These are phyloP conservation scores for Thermothielavioides terrestris DNA, from an alignment of 495 filamentous ascomycete species.

Conservation along the genomic window DNA sequence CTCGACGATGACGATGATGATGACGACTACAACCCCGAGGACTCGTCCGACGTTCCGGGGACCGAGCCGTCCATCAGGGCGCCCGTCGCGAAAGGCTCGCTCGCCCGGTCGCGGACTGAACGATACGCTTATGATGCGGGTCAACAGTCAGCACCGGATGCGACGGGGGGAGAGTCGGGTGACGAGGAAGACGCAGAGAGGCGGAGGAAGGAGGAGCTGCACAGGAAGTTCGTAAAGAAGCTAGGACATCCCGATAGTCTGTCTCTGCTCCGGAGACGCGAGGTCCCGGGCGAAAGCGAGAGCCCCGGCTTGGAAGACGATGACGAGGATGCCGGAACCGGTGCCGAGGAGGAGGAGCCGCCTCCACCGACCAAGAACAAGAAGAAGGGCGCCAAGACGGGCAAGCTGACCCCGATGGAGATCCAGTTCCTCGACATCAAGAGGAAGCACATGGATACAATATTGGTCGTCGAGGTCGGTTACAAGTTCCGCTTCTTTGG, in stretches of 20 bases:
- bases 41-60: slow-evolving; percentile 1
- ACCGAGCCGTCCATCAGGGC: not conserved
- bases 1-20: slow-evolving; percentile 20
- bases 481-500: slow-evolving; percentile 98
- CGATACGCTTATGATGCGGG: slow-evolving; percentile 38
- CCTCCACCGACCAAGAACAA: slow-evolving; percentile 37
- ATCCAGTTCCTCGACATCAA: slow-evolving; percentile 91
- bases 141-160: slow-evolving; percentile 10
- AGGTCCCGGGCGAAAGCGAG: slow-evolving; percentile 45
- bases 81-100: slow-evolving; percentile 1
- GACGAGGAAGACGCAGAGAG: slow-evolving; percentile 40
- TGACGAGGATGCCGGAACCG: slow-evolving; percentile 32
- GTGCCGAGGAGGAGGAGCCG: slow-evolving; percentile 42
- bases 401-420: slow-evolving; percentile 92
- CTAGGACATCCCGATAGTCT: slow-evolving; percentile 78
- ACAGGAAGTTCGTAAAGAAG: slow-evolving; percentile 81
- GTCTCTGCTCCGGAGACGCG: slow-evolving; percentile 53
- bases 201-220: slow-evolving; percentile 58
- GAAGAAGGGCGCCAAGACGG: slow-evolving; percentile 64
- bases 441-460: slow-evolving; percentile 76
- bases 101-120: slow-evolving; percentile 29
- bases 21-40: not conserved
- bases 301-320: slow-evolving; percentile 38
- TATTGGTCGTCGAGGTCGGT: slow-evolving; percentile 87
- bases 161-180: slow-evolving; percentile 33